phyloP scores from a whole-genome alignment of 192 early-diverging fungal genomes.

The Linnemannia hyalina region DNA sequence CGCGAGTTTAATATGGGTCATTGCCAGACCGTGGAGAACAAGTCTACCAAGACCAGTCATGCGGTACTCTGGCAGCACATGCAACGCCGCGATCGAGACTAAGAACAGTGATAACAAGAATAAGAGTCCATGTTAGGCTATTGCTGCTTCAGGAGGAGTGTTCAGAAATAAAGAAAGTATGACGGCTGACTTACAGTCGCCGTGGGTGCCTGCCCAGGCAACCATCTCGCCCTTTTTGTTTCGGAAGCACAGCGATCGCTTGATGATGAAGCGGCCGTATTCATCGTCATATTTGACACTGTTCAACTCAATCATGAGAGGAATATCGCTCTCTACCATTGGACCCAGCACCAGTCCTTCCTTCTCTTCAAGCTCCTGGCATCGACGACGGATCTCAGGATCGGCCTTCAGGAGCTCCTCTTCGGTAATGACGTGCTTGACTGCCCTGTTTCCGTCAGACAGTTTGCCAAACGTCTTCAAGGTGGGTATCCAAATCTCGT shows the following conservation, averaged over 20 bases:
- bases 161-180: neutral
- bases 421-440: slow-evolving; percentile 47
- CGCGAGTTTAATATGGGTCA: slow-evolving; percentile 21
- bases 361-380: slow-evolving; percentile 11
- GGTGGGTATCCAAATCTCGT: slow-evolving; percentile 27
- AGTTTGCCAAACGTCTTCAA: slow-evolving; percentile 7
- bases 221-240: slow-evolving; percentile 31
- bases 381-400: neutral
- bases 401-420: slow-evolving; percentile 19
- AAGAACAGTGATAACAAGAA: neutral
- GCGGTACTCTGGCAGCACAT: slow-evolving; percentile 41
- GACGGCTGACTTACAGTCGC: slow-evolving; percentile 27
- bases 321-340: slow-evolving; percentile 28
- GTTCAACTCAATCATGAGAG: slow-evolving; percentile 29
- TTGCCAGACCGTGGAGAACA: slow-evolving; percentile 18
- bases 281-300: slow-evolving; percentile 7
- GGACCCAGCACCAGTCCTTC: slow-evolving; percentile 25
- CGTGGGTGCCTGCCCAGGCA: slow-evolving; percentile 50
- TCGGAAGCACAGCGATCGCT: slow-evolving; percentile 22
- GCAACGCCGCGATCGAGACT: slow-evolving; percentile 43
- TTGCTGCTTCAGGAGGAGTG: neutral
- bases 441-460: neutral
- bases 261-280: slow-evolving; percentile 31
- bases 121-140: neutral
- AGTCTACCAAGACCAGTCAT: slow-evolving; percentile 39